Evolutionary conservation across 495 filamentous ascomycete species (phyloP).

Genomic region (Daldinia vernicosa): DNA sequence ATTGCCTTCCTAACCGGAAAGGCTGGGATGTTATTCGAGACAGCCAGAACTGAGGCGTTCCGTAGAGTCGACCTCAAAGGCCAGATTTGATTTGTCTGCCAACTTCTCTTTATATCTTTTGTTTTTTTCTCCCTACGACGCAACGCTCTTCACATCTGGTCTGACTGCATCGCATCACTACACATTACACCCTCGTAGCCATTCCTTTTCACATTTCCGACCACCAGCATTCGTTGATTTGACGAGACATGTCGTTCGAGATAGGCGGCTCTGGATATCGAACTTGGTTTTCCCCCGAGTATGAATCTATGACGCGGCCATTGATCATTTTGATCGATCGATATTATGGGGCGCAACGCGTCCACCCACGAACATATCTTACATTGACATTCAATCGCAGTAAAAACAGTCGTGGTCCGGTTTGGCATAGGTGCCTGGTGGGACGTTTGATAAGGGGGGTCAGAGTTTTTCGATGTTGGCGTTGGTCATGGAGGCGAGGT

Average conservation of each 20-base stretch:
- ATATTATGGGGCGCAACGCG: conserved; percentile 15
- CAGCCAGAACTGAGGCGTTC: conserved; percentile 74
- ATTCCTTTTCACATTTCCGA: conserved; percentile 14
- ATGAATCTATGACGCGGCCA: conserved; percentile 28
- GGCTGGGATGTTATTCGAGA: conserved; percentile 76
- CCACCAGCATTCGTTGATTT: conserved; percentile 20
- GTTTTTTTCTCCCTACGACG: conserved; percentile 26
- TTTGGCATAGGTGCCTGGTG: conserved; percentile 21
- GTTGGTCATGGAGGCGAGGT: conserved; percentile 21
- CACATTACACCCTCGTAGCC: conserved; percentile 37
- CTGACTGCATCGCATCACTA: conserved; percentile 21
- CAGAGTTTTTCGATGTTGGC: conserved; percentile 8
- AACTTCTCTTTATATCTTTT: conserved; percentile 23
- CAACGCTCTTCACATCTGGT: conserved; percentile 20
- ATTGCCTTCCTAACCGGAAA: conserved; percentile 81
- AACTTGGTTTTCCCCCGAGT: conserved; percentile 30
- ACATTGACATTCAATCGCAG: conserved; percentile 41
- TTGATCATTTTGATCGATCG: conserved; percentile 30
- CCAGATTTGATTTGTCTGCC: conserved; percentile 73
- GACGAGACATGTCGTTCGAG: conserved; percentile 20
- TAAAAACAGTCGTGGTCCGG: conserved; percentile 15
- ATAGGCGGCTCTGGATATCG: conserved; percentile 23
- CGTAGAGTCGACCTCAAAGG: conserved; percentile 94
- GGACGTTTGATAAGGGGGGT: conserved; percentile 15
- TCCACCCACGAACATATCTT: conserved; percentile 14